Conservation (phyloP, 352 stramenopile species). For the Phytophthora fragariaefolia region DNA sequence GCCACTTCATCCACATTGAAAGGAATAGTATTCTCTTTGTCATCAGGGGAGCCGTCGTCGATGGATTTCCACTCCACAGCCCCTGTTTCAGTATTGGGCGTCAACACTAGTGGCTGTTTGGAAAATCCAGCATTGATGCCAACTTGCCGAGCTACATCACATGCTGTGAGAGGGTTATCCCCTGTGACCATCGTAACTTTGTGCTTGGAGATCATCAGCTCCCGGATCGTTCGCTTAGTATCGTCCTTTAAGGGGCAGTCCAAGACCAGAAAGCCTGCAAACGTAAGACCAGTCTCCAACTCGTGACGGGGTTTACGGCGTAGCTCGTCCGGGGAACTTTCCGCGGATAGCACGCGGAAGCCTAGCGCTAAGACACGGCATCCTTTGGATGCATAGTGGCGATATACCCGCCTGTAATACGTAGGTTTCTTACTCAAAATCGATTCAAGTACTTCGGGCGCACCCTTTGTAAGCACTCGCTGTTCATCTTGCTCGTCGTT, state of each 20-base stretch:
- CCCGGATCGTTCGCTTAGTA: conserved; percentile 93
- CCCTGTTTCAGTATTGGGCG: conserved; percentile 34
- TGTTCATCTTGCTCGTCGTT: conserved; percentile 76
- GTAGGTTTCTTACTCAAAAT: conserved; percentile 90
- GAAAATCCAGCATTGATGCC: conserved; percentile 94
- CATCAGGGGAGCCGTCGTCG: conserved; percentile 89
- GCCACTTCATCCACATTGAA: conserved; percentile 69
- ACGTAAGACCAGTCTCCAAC: conserved; percentile 94
- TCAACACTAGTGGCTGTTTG: conserved; percentile 78
- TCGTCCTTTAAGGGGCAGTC: conserved; percentile 96
- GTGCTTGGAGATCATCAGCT: conserved; percentile 93
- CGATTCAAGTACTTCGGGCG: conserved; percentile 93
- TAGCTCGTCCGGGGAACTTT: conserved; percentile 62
- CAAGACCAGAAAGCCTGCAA: conserved; percentile 95
- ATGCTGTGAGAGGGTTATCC: conserved; percentile 97
- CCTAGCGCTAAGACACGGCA: conserved; percentile 96
- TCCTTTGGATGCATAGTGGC: conserved; percentile 79
- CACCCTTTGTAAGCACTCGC: conserved; percentile 97
- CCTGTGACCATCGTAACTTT: conserved; percentile 98
- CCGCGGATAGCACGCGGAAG: conserved; percentile 89
- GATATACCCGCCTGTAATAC: conserved; percentile 91
- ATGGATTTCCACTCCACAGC: conserved; percentile 83
- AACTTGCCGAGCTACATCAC: conserved; percentile 96
- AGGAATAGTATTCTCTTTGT: conserved; percentile 82
- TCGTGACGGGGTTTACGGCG: conserved; percentile 78